These are phyloP conservation scores for Moniliophthora roreri DNA, from an alignment of 1,284 basidiomycete genomes.

Conservation along the genomic window DNA sequence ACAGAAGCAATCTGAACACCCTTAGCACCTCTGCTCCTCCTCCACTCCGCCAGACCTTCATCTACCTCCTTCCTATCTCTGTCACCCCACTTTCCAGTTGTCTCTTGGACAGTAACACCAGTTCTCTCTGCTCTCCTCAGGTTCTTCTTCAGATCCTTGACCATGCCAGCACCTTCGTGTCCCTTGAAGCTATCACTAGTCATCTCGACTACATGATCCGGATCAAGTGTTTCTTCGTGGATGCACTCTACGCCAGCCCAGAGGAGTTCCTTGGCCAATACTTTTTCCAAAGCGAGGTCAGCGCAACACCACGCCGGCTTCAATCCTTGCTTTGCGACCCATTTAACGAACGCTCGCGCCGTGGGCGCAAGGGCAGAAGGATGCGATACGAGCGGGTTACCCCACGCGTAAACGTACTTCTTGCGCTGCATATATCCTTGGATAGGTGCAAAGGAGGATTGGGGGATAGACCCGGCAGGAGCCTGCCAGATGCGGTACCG, in stretches of 20 bases:
- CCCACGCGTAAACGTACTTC: constrained; percentile 46
- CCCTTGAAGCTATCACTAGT: constrained; percentile 30
- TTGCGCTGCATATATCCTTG: constrained; percentile 36
- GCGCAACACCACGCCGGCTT: constrained; percentile 43
- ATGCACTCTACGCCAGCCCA: constrained; percentile 45
- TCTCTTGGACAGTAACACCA: constrained; percentile 32
- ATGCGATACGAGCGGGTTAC: constrained; percentile 43
- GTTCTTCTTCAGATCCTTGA: constrained; percentile 49
- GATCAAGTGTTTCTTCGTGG: constrained; percentile 42
- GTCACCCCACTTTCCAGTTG: constrained; percentile 32
- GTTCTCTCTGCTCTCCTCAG: constrained; percentile 38
- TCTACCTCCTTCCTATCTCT: constrained; percentile 34
- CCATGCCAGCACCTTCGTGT: constrained; percentile 31
- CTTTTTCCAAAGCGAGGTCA: constrained; percentile 34
- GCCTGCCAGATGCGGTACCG: constrained; percentile 42
- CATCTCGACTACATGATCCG: constrained; percentile 37
- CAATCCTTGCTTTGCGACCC: constrained; percentile 30
- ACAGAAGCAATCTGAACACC: constrained; percentile 43
- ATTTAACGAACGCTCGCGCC: constrained; percentile 33
- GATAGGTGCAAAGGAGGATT: constrained; percentile 41
- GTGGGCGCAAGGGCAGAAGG: constrained; percentile 32
- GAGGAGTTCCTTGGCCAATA: constrained; percentile 28
- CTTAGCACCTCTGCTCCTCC: constrained; percentile 26
- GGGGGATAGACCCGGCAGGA: constrained; percentile 26
- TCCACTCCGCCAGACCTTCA: constrained; percentile 39